These are phyloP conservation scores for Coemansia sp. DNA, from an alignment of 192 early-diverging fungal genomes.

Conservation along the genomic window DNA sequence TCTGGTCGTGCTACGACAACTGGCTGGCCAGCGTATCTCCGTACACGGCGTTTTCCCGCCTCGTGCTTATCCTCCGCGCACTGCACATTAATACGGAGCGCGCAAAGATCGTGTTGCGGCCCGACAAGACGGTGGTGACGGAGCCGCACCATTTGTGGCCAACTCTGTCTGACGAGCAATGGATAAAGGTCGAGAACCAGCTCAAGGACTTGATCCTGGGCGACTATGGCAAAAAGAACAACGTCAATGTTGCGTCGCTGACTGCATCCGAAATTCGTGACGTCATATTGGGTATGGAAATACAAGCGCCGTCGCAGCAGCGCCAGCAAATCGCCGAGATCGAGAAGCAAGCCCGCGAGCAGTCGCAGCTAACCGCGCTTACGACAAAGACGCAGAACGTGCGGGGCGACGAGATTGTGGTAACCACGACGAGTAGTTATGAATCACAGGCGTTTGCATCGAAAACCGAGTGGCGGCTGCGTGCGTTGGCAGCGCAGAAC, in stretches of 20 bases:
- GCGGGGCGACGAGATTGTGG: slow-evolving; percentile 97
- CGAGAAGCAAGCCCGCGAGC: slow-evolving; percentile 92
- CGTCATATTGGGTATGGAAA: slow-evolving; percentile 99
- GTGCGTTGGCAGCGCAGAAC: slow-evolving; percentile 96
- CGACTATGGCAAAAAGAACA: slow-evolving; percentile 99
- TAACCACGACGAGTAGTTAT: slow-evolving; percentile 96
- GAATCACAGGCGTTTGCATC: slow-evolving; percentile 97
- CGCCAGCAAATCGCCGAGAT: slow-evolving; percentile 98
- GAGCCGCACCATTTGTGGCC: slow-evolving; percentile 99
- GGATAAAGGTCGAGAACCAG: slow-evolving; percentile 92
- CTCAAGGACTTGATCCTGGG: slow-evolving; percentile 97
- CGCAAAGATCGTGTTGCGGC: slow-evolving; percentile 93
- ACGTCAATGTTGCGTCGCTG: slow-evolving; percentile 94
- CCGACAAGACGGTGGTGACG: slow-evolving; percentile 89
- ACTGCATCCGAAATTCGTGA: slow-evolving; percentile 97
- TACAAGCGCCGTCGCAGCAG: slow-evolving; percentile 92
- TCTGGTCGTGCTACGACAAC: slow-evolving; percentile 92
- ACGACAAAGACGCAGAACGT: slow-evolving; percentile 97
- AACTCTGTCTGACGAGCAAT: slow-evolving; percentile 92
- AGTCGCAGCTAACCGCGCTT: slow-evolving; percentile 90
- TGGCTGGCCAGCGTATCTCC: slow-evolving; percentile 93
- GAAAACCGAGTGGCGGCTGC: slow-evolving; percentile 98
- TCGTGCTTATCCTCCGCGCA: slow-evolving; percentile 93
- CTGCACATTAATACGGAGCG: slow-evolving; percentile 98
- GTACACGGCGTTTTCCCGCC: slow-evolving; percentile 97